A percentile compares a stretch with the other conserved stretches of the same genome.
phyloP scores from a whole-genome alignment of 768 basidiomycete species.

The Clitopilus passeckerianus region DNA sequence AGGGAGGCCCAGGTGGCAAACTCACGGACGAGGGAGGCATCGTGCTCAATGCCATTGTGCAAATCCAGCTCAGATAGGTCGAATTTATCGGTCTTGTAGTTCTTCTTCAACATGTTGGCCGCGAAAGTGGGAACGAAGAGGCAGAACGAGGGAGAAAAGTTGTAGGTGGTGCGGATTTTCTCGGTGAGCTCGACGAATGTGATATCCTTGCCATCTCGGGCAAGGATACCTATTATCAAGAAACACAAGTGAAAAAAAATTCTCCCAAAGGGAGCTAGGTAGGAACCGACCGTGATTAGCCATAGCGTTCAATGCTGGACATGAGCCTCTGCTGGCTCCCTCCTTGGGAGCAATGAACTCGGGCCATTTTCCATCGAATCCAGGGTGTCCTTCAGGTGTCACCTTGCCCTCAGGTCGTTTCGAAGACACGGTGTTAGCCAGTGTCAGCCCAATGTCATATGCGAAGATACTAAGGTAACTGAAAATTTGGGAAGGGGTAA shows the following conservation, averaged over 20 bases:
- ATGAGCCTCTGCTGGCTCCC: conserved; percentile 67
- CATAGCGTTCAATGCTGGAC: conserved; percentile 75
- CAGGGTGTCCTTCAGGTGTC: conserved; percentile 49
- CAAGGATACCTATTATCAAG: conserved; percentile 45
- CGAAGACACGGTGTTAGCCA: conserved; percentile 48
- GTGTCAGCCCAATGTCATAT: conserved; percentile 49
- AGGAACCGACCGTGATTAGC: conserved; percentile 67
- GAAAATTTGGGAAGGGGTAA: conserved; percentile 23
- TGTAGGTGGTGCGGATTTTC: conserved; percentile 53
- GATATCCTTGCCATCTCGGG: conserved; percentile 66
- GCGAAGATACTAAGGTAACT: conserved; percentile 27
- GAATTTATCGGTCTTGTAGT: conserved; percentile 54
- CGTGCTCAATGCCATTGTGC: conserved; percentile 76
- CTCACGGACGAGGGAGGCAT: conserved; percentile 57
- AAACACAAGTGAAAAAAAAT: background rate
- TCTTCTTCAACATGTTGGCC: conserved; percentile 51
- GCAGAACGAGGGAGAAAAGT: conserved; percentile 66
- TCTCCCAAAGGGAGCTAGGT: conserved; percentile 22
- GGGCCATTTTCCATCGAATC: conserved; percentile 63
- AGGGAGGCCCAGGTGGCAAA: conserved; percentile 24
- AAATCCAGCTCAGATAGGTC: conserved; percentile 64
- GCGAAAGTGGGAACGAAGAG: conserved; percentile 59
- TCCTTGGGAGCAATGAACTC: conserved; percentile 52
- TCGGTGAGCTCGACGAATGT: conserved; percentile 45
- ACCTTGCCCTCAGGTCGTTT: conserved; percentile 49